Evolutionary conservation across 495 filamentous ascomycete species (phyloP).

Genomic region (Friedmanniomyces simplex): DNA sequence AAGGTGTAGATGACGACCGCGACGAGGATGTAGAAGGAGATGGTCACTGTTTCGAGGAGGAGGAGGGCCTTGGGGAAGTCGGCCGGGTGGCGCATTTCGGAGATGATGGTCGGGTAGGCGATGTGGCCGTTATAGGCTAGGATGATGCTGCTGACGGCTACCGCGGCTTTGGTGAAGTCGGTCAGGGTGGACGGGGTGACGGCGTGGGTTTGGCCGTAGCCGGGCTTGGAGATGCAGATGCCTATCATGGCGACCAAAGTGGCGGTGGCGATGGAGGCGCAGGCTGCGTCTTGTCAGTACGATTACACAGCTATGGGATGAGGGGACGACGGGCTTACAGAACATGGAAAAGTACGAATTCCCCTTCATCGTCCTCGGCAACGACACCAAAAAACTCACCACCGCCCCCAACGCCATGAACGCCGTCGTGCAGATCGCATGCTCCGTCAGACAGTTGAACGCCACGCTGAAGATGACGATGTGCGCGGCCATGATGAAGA

Average conservation of each 20-base stretch:
- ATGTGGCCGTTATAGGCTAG: slow-evolving; percentile 22
- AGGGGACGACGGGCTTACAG: slow-evolving; percentile 36
- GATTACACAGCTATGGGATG: neutral
- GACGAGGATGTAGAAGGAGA: slow-evolving; percentile 52
- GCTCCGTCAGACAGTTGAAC: slow-evolving; percentile 53
- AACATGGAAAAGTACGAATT: slow-evolving; percentile 54
- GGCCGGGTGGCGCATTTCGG: slow-evolving; percentile 20
- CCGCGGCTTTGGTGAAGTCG: slow-evolving; percentile 31
- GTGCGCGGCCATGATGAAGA: slow-evolving; percentile 70
- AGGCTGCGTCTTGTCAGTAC: slow-evolving; percentile 37
- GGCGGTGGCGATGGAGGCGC: slow-evolving; percentile 52
- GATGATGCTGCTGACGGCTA: slow-evolving; percentile 15
- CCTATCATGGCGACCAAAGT: slow-evolving; percentile 61
- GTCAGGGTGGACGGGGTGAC: slow-evolving; percentile 1
- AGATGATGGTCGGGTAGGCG: slow-evolving; percentile 22
- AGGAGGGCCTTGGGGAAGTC: slow-evolving; percentile 24
- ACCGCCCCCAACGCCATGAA: slow-evolving; percentile 55
- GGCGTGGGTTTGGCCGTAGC: slow-evolving; percentile 21
- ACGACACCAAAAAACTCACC: slow-evolving; percentile 49
- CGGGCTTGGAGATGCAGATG: slow-evolving; percentile 30
- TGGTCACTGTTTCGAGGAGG: slow-evolving; percentile 13
- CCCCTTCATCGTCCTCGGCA: slow-evolving; percentile 54
- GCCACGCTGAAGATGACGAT: slow-evolving; percentile 64
- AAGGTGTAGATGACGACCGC: slow-evolving; percentile 64
- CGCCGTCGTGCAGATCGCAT: slow-evolving; percentile 56